Base-by-base conservation (phyloP, 2,329 filamentous ascomycete genomes). In the Penicillium sp. region DNA sequence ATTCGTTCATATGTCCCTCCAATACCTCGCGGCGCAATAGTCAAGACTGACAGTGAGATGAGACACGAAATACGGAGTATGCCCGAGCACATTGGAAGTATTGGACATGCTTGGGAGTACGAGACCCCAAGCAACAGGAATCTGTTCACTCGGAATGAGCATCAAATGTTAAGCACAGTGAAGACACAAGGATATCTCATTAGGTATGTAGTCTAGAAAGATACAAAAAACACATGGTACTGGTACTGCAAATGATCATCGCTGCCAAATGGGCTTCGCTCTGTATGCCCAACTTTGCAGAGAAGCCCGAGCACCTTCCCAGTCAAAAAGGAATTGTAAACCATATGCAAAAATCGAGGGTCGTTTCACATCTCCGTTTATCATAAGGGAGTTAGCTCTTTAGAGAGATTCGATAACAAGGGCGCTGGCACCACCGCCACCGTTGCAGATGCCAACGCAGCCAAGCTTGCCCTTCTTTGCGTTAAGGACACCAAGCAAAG, bases 381-480 rank as follows among this genome's bases (percentile, higher is more conserved):
- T 57, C 47, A 33, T 59, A 57, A 48, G 37, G 49, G 19, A 22
- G 40, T 49, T 34, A 8, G 7, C 22, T 25, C 22, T 25, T 65
- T 65, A 74, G 48, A 76, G 59, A 39, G 67, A 72, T 79, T 99
- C 93, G 64, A 99, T 83, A 55, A 99, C 89, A 60, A 99, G 77
- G 50, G 93, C 93, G 64, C 89, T 95, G 52, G 93, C 93, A 70
- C 93, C 93, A 63, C 93, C 93, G 50, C 93, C 93, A 59, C 93
- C 93, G 73, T 99, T 99, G 83, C 93, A 99, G 68, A 99, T 97
- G 66, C 89, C 93, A 33, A 88, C 92, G 66, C 84, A 88, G 49
- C 93, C 93, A 70, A 97, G 85, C 84, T 95, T 96, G 65, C 84
- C 91, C 72, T 89, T 88, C 80, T 91, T 93, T 71, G 93, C 86